phyloP scores from a whole-genome alignment of 768 basidiomycete species.

The Phlebiopsis flavidoalba region DNA sequence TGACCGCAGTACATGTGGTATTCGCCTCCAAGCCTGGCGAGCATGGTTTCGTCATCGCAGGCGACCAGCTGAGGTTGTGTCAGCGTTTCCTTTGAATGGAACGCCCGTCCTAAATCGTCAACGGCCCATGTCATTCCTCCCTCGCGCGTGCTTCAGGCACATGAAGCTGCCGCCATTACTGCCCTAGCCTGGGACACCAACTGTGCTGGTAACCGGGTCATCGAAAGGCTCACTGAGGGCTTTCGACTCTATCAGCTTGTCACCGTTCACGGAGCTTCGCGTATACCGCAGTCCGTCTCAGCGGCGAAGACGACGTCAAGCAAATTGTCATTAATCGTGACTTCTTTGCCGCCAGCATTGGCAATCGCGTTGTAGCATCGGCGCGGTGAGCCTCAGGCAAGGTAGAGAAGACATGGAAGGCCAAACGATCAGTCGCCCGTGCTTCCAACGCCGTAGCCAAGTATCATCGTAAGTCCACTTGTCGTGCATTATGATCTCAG shows the following conservation, averaged over 20 bases:
- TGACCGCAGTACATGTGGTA: constrained; percentile 47
- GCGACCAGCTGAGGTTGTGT: constrained; percentile 62
- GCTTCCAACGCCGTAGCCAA: constrained; percentile 22
- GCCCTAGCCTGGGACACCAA: constrained; percentile 54
- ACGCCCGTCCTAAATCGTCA: constrained; percentile 3
- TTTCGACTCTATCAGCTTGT: constrained; percentile 65
- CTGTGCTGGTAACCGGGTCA: constrained; percentile 64
- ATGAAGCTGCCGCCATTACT: constrained; percentile 59
- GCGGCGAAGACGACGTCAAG: constrained; percentile 38
- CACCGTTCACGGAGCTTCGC: constrained; percentile 50
- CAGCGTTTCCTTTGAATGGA: constrained; percentile 50
- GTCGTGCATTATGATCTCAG: not conserved
- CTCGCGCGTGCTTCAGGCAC: constrained; percentile 52
- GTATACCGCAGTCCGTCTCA: constrained; percentile 29
- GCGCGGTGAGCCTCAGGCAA: constrained; percentile 49
- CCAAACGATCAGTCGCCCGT: constrained; percentile 18
- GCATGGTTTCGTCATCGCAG: constrained; percentile 51
- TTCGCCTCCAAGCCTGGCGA: constrained; percentile 35
- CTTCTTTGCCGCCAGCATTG: constrained; percentile 54
- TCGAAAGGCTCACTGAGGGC: constrained; percentile 51
- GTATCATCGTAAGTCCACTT: constrained; percentile 31
- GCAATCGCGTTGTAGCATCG: constrained; percentile 62
- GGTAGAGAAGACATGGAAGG: constrained; percentile 24
- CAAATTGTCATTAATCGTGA: constrained; percentile 56
- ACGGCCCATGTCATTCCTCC: constrained; percentile 24